phyloP scores from a whole-genome alignment of 139 green algal species.

The Zygnema circumcarinatum region DNA sequence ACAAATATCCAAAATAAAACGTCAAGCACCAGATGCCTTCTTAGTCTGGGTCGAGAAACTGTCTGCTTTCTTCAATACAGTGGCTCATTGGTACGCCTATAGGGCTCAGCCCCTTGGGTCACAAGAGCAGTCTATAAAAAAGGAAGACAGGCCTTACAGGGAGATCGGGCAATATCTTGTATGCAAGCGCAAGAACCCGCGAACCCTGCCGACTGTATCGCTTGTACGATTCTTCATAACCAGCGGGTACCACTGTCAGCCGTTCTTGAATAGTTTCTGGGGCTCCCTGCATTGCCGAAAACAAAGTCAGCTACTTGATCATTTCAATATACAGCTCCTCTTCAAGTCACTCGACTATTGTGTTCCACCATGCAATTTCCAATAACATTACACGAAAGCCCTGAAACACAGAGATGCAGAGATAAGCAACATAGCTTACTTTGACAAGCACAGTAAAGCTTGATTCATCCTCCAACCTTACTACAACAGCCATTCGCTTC shows the following conservation, averaged over 20 bases:
- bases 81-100: no score
- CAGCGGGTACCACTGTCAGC: slow-evolving; percentile 65
- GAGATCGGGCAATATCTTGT: slow-evolving; percentile 68
- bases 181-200: slow-evolving; percentile 90
- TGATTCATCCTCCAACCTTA: slow-evolving; percentile 62
- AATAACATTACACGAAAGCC: no score
- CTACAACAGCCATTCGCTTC: slow-evolving; percentile 88
- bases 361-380: not conserved
- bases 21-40: no score
- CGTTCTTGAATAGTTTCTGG: slow-evolving; percentile 75
- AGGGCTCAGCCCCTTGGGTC: no score
- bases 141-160: slow-evolving; percentile 23
- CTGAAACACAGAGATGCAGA: no score
- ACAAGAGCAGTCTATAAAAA: no score
- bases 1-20: no score
- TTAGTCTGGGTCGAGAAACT: no score
- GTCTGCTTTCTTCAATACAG: no score
- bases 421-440: not conserved
- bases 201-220: slow-evolving; percentile 84
- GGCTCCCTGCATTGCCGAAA: slow-evolving; percentile 72
- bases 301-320: not conserved
- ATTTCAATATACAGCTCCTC: not conserved
- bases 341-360: not conserved
- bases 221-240: slow-evolving; percentile 86
- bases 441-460: slow-evolving; percentile 56